Evolutionary conservation across 768 basidiomycete genomes (phyloP).

Genomic region (Collybia sordida): DNA sequence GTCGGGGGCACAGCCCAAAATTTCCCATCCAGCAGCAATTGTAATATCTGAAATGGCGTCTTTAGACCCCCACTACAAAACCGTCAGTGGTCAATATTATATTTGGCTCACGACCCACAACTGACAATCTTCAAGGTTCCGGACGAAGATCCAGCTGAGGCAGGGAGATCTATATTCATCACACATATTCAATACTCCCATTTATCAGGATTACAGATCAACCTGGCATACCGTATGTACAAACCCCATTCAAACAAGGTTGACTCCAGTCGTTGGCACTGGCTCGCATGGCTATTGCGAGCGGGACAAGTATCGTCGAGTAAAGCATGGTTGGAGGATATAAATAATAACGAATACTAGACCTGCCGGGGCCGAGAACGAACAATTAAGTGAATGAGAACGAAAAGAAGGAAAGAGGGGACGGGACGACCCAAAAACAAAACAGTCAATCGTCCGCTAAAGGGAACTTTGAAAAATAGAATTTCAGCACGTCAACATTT

Average conservation of each 20-base stretch:
- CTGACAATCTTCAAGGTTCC: conserved; percentile 41
- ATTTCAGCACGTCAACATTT: neutral
- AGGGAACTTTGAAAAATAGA: conserved; percentile 3
- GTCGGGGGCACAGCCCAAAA: conserved; percentile 43
- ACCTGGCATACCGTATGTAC: conserved; percentile 31
- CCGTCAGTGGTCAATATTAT: neutral
- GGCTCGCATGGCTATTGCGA: conserved; percentile 23
- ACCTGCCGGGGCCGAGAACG: conserved; percentile 14
- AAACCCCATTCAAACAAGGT: conserved; percentile 37
- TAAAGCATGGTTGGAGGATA: conserved; percentile 5
- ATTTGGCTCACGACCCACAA: neutral
- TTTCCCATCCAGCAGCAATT: conserved; percentile 52
- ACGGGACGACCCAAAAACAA: conserved; percentile 2
- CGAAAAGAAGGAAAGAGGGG: conserved; percentile 8
- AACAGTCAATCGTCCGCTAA: conserved; percentile 8
- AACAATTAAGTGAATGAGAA: neutral
- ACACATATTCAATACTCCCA: too few relatives aligned
- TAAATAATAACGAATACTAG: conserved; percentile 2
- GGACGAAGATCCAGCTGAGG: conserved; percentile 27
- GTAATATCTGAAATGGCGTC: conserved; percentile 43
- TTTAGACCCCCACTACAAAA: conserved; percentile 33
- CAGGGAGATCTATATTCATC: conserved; percentile 24
- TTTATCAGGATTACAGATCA: neutral
- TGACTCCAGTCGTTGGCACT: conserved; percentile 43
- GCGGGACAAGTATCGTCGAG: conserved; percentile 8